Evolutionary conservation across 2,329 filamentous ascomycete genomes (phyloP).

Genomic region (Sclerotinia minor): DNA sequence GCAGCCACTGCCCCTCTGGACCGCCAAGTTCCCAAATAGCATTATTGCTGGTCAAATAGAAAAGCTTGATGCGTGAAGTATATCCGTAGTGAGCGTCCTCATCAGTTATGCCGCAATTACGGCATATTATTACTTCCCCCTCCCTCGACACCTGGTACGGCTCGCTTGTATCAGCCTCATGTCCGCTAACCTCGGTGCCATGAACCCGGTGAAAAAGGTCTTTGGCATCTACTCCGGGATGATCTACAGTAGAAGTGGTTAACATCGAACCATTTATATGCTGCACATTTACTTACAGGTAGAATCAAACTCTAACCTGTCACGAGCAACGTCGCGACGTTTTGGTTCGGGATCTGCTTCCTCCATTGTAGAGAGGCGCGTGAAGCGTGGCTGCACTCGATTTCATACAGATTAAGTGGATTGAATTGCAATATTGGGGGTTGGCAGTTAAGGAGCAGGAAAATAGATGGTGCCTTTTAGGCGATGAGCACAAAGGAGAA

Average conservation of each 20-base stretch:
- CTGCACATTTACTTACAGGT: background rate
- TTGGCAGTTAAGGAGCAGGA: background rate
- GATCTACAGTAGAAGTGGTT: background rate
- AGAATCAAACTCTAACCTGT: background rate
- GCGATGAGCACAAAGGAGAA: background rate
- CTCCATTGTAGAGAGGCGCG: background rate
- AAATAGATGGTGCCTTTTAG: background rate
- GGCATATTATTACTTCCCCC: no score
- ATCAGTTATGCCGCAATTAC: background rate
- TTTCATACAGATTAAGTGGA: no score
- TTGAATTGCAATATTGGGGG: background rate
- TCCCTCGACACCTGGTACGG: no score
- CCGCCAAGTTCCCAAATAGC: slow-evolving; percentile 12
- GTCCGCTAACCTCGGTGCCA: background rate
- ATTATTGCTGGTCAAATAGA: rapidly evolving
- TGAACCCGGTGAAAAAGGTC: background rate
- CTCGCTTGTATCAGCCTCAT: no score
- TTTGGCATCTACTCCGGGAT: background rate
- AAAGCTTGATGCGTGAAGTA: background rate
- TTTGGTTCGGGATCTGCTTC: background rate
- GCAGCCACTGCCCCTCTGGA: background rate
- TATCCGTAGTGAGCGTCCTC: rapidly evolving
- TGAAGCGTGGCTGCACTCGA: background rate
- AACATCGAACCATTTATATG: background rate
- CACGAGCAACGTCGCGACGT: background rate